Conservation (phyloP, 257 asterid genomes). For the Solanum pimpinellifolium region DNA sequence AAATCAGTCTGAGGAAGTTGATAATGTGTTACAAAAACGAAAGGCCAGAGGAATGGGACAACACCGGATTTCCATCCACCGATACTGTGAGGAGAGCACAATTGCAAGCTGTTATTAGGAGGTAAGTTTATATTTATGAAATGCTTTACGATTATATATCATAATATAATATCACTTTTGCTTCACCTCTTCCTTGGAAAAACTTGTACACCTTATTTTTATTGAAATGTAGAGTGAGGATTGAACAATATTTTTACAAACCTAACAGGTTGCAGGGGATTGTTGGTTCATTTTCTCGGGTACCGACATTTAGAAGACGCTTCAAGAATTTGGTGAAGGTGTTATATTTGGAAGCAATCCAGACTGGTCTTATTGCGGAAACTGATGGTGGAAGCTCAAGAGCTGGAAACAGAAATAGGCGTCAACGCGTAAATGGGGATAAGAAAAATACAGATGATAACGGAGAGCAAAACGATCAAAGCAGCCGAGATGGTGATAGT, state of each 20-base stretch:
- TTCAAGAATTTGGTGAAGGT: constrained; percentile 53
- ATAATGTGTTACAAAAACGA: constrained; percentile 43
- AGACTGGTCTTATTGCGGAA: constrained; percentile 18
- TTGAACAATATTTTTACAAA: not conserved
- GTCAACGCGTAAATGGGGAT: constrained; percentile 11
- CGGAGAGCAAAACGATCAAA: not conserved
- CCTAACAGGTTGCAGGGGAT: constrained; percentile 65
- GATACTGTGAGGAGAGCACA: constrained; percentile 78
- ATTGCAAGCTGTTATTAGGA: constrained; percentile 69
- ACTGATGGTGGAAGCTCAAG: not conserved
- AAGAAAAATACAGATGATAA: constrained; percentile 11
- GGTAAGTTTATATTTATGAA: constrained; percentile 24
- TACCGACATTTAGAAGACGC: constrained; percentile 74
- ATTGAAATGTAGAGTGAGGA: not conserved
- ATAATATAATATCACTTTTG: not conserved
- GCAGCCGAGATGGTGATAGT: not conserved
- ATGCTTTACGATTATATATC: too few species aligned
- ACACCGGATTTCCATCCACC: constrained; percentile 47
- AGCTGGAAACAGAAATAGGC: not conserved
- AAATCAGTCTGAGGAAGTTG: constrained; percentile 45
- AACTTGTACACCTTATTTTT: not conserved
- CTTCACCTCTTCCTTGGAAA: not conserved
- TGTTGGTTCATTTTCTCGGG: constrained; percentile 56
- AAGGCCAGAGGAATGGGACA: constrained; percentile 76
- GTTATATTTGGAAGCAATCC: constrained; percentile 47